Evolutionary conservation across 176 grass and related monocot species (phyloP).

Genomic region (Bothriochloa decipiens): DNA sequence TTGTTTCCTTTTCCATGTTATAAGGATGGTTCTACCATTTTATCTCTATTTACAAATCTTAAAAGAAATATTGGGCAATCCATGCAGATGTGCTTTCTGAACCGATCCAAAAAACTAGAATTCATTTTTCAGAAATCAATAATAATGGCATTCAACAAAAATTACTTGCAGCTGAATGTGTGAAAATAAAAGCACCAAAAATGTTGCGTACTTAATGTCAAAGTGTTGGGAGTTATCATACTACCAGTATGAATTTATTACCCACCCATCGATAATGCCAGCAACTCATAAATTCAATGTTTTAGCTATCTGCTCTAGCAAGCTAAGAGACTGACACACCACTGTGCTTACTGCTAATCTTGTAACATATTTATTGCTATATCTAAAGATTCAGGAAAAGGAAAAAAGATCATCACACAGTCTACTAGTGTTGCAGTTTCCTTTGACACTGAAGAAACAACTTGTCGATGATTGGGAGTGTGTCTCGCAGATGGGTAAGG

Average conservation of each 20-base stretch:
- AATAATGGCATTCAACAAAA: not conserved
- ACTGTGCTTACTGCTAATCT: not conserved
- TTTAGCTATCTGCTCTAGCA: slow-evolving; percentile 24
- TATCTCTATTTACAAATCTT: not conserved
- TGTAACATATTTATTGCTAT: not conserved
- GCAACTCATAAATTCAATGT: not conserved
- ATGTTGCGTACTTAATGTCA: slow-evolving; percentile 14
- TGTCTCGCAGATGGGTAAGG: slow-evolving; percentile 97
- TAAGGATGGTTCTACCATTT: not conserved
- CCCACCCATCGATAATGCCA: not conserved
- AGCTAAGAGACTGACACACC: not conserved
- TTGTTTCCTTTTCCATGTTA: not conserved
- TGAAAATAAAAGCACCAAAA: slow-evolving; percentile 9
- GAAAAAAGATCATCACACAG: slow-evolving; percentile 72
- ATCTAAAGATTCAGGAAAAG: slow-evolving; percentile 56
- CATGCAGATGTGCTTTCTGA: not conserved
- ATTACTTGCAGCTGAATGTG: not conserved
- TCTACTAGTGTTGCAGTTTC: slow-evolving; percentile 87
- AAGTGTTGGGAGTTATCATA: not conserved
- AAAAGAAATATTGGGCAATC: not conserved
- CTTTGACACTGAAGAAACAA: slow-evolving; percentile 89
- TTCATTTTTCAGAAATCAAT: slow-evolving; percentile 10
- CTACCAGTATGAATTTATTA: not conserved
- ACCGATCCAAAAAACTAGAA: not conserved
- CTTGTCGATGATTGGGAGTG: slow-evolving; percentile 91